Percentiles rank a stretch among this genome's conserved stretches.
These are phyloP conservation scores for Nicotiana paniculata DNA, from an alignment of 257 asterid species.

Conservation along the genomic window DNA sequence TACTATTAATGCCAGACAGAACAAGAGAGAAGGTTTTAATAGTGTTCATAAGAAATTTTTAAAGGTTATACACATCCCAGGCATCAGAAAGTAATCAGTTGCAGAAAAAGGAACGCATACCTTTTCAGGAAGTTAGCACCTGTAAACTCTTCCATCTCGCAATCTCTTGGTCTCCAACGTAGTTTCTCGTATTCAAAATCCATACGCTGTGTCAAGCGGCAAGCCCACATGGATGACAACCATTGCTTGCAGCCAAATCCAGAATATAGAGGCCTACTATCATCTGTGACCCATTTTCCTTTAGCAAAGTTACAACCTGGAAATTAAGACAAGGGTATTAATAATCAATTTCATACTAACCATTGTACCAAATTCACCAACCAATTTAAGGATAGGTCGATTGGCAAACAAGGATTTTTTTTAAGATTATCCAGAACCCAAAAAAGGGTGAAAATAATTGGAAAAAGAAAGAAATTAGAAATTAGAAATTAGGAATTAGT, in stretches of 20 bases:
- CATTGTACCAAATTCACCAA: not conserved
- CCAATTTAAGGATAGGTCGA: not conserved
- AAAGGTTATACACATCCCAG: not conserved
- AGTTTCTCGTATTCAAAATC: conserved; percentile 85
- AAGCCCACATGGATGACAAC: conserved; percentile 97
- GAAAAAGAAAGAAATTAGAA: not conserved
- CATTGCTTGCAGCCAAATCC: conserved; percentile 86
- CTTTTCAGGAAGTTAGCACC: conserved; percentile 58
- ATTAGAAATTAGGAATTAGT: not conserved
- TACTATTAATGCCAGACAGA: not conserved
- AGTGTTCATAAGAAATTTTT: not conserved
- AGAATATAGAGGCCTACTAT: conserved; percentile 66
- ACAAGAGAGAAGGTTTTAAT: not conserved
- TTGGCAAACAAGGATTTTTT: not conserved
- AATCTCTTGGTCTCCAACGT: conserved; percentile 74
- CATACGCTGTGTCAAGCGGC: conserved; percentile 79
- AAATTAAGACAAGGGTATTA: conserved; percentile 15
- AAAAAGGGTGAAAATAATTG: not conserved
- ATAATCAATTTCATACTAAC: not conserved
- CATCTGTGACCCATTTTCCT: conserved; percentile 81
- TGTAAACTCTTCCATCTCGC: conserved; percentile 68
- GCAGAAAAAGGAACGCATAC: conserved; percentile 21
- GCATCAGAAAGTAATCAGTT: not conserved
- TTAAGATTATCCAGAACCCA: not conserved
- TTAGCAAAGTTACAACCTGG: conserved; percentile 66